These are phyloP conservation scores for Rhodotorula paludigena DNA, from an alignment of 768 basidiomycete genomes.

Conservation along the genomic window DNA sequence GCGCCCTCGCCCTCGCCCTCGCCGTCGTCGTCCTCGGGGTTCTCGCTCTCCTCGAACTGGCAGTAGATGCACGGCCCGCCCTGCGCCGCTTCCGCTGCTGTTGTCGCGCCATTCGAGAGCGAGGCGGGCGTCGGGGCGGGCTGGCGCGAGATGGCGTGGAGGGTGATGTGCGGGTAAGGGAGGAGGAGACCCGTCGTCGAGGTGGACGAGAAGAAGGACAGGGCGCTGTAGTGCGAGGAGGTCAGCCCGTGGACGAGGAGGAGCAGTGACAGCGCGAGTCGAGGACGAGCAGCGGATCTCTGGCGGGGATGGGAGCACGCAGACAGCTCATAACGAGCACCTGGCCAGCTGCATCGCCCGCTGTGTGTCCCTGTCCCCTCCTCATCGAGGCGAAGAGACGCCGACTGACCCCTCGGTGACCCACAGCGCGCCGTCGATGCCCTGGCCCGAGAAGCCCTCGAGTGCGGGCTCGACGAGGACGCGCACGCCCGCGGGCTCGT, in stretches of 20 bases:
- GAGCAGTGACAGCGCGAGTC: no score
- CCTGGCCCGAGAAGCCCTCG: constrained; percentile 56
- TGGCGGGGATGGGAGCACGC: no score
- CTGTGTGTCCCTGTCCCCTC: no score
- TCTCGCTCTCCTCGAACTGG: constrained; percentile 66
- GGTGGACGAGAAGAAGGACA: constrained; percentile 68
- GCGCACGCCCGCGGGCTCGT: constrained; percentile 62
- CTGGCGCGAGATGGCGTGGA: constrained; percentile 83
- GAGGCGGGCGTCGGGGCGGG: constrained; percentile 46
- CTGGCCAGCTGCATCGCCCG: no score
- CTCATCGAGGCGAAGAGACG: constrained; percentile 29
- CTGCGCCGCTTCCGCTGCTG: background rate
- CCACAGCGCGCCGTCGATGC: constrained; percentile 63
- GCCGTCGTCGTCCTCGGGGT: constrained; percentile 37
- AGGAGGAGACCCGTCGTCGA: constrained; percentile 69
- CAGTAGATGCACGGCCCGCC: constrained; percentile 74
- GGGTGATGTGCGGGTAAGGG: constrained; percentile 79
- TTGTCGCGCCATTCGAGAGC: background rate
- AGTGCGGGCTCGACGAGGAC: constrained; percentile 66
- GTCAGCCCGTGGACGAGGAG: no score
- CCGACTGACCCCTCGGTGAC: constrained; percentile 87
- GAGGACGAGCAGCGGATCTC: no score
- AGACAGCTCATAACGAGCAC: no score
- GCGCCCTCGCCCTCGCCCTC: constrained; percentile 40
- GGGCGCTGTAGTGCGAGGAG: constrained; percentile 60